These are phyloP conservation scores for Ramichloridium luteum DNA, from an alignment of 2,329 filamentous ascomycete species.

Conservation along the genomic window DNA sequence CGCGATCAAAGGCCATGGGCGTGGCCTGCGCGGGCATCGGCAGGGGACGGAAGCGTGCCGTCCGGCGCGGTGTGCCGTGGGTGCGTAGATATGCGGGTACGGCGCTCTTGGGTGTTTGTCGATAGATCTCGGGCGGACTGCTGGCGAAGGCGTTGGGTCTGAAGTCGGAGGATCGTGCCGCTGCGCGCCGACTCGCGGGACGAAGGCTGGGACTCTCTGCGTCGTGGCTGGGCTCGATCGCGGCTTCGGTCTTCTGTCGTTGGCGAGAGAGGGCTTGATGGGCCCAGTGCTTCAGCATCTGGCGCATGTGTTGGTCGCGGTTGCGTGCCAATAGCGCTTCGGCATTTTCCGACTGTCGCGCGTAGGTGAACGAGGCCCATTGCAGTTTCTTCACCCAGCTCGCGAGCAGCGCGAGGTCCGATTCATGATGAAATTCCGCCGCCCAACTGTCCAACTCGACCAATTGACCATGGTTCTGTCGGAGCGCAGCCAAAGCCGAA, in stretches of 20 bases:
- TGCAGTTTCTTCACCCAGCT: constrained; percentile 44
- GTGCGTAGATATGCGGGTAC: constrained; percentile 34
- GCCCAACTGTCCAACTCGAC: constrained; percentile 31
- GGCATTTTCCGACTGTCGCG: constrained; percentile 39
- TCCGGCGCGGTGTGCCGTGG: constrained; percentile 25
- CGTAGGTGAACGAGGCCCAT: constrained; percentile 44
- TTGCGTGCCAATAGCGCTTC: constrained; percentile 41
- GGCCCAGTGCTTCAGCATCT: constrained; percentile 45
- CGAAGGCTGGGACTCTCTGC: constrained; percentile 21
- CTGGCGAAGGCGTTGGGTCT: no score
- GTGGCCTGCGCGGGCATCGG: constrained; percentile 21
- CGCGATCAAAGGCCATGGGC: constrained; percentile 20
- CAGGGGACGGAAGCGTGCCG: constrained; percentile 18
- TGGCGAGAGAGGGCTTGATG: constrained; percentile 29
- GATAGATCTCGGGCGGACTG: constrained; percentile 2
- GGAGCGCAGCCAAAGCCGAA: constrained; percentile 25
- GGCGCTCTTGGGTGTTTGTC: constrained; percentile 4
- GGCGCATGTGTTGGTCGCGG: constrained; percentile 41
- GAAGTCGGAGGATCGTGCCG: constrained; percentile 16
- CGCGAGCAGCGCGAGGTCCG: constrained; percentile 35
- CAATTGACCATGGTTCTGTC: constrained; percentile 16
- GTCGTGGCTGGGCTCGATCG: constrained; percentile 9
- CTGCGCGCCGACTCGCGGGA: constrained; percentile 17
- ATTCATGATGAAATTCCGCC: constrained; percentile 33
- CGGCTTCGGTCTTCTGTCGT: constrained; percentile 4